Evolutionary conservation across 2,329 filamentous ascomycete genomes (phyloP), one percentile per base, ranked within the genome.

Genomic region (Trichoderma asperellum): DNA sequence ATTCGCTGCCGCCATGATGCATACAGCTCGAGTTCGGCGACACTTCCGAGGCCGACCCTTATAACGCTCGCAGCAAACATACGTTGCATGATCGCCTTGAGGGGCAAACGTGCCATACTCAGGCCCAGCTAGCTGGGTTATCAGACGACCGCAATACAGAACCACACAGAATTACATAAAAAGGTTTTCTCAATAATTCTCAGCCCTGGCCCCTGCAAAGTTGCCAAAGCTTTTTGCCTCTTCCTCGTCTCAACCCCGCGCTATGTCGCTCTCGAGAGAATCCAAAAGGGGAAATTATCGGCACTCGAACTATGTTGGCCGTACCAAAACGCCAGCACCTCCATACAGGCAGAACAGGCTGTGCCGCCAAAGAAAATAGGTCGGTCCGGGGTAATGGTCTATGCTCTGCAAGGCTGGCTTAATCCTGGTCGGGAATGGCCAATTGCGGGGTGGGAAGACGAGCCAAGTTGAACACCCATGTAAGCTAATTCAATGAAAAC

Each of bases 391-490:
- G 52, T 49, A 24, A 43, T n/a, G 18, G 18, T 43, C 40, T 7
- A 43, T n/a, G 40, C 40, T 53, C 47, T 47, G 27, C 27, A 57
- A 65, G 62, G 60, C 32, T 43, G 32, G 27, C 24, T 57, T 34
- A 21, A 56, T 10, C 62, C 52, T 34, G 32, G 35, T 65, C 43
- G 27, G 47, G 43, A 40, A 61, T 68, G 29, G 65, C 65, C 65
- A 68, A 62, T 68, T 61, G 65, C 65, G 65, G 65, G 65, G 57
- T 56, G 65, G 60, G 32, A 59, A 21, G 57, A 68, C 47, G 65
- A 62, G 49, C 57, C 65, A 34, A 47, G 65, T 43, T 43, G 40
- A 29, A 35, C 57, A 60, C 52, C 56, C 49, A 18, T 60, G 57
- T 24, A 40, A 53, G 35, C 56, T 21, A 14, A n/a, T 47, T 47